Conservation (phyloP, 441 rosid species). For the Eruca vesicaria region DNA sequence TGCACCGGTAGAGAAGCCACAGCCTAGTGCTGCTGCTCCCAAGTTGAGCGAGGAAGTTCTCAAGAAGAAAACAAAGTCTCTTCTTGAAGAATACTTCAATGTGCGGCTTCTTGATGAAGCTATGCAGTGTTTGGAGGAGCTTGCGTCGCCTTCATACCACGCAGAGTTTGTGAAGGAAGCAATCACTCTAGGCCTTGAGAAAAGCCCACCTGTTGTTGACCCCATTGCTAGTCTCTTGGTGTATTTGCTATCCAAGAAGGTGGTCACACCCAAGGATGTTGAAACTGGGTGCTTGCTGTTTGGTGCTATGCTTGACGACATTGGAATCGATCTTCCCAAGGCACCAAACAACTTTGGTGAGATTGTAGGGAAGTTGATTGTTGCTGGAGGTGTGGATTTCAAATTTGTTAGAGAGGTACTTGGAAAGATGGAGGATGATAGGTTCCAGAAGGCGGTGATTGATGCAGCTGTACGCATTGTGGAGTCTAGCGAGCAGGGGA, state of each 20-base stretch:
- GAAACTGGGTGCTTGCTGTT: slow-evolving; percentile 45
- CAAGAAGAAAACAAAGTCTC: slow-evolving; percentile 43
- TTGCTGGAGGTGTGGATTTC: slow-evolving; percentile 47
- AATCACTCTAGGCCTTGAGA: slow-evolving; percentile 49
- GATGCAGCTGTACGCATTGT: slow-evolving; percentile 41
- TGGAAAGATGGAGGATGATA: slow-evolving; percentile 48
- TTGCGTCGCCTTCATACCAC: slow-evolving; percentile 46
- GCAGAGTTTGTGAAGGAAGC: slow-evolving; percentile 66
- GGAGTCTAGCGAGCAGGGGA: slow-evolving; percentile 39
- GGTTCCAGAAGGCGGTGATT: slow-evolving; percentile 43
- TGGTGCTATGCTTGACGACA: slow-evolving; percentile 50
- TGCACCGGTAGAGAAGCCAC: slow-evolving; percentile 42
- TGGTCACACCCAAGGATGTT: slow-evolving; percentile 43
- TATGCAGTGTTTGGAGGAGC: slow-evolving; percentile 52
- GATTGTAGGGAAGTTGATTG: slow-evolving; percentile 43
- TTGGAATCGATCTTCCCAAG: slow-evolving; percentile 61
- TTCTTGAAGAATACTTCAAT: slow-evolving; percentile 60
- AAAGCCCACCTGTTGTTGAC: slow-evolving; percentile 47
- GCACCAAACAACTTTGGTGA: slow-evolving; percentile 60
- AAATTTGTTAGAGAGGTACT: slow-evolving; percentile 44
- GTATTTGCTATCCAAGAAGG: slow-evolving; percentile 43
- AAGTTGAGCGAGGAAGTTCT: slow-evolving; percentile 38
- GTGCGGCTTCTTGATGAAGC: slow-evolving; percentile 53
- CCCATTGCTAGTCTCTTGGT: slow-evolving; percentile 43
- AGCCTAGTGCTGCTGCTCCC: slow-evolving; percentile 27